phyloP scores from a whole-genome alignment of 768 basidiomycete genomes.

The Collybia sp. region DNA sequence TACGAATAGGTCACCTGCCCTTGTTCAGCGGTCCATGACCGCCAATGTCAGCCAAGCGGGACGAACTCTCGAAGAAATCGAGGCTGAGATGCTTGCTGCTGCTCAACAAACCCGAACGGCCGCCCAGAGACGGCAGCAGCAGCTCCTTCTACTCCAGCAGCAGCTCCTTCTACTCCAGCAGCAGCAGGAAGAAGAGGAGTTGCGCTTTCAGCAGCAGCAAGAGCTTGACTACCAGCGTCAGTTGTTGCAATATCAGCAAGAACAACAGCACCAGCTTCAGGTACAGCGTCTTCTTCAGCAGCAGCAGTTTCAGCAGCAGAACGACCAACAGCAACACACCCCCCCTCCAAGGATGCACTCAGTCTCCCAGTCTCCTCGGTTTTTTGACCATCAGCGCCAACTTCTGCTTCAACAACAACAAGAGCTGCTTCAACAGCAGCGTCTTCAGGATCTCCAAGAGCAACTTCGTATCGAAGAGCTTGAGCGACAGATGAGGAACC shows the following conservation, averaged over 20 bases:
- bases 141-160: conserved; percentile 26
- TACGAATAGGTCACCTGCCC: conserved; percentile 12
- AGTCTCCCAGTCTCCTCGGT: conserved; percentile 73
- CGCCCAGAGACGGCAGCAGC: conserved; percentile 27
- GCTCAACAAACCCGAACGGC: conserved; percentile 36
- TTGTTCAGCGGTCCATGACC: conserved; percentile 26
- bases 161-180: conserved; percentile 27
- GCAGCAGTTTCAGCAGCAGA: conserved; percentile 45
- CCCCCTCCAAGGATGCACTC: conserved; percentile 75
- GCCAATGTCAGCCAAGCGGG: conserved; percentile 29
- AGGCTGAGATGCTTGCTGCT: conserved; percentile 74
- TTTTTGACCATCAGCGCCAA: conserved; percentile 73
- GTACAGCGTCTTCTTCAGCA: conserved; percentile 41
- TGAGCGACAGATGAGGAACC: conserved; percentile 56
- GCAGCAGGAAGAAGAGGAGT: conserved; percentile 34
- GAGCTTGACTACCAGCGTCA: conserved; percentile 35
- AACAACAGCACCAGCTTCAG: conserved; percentile 47
- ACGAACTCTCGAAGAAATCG: conserved; percentile 77
- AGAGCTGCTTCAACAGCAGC: conserved; percentile 55
- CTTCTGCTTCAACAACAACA: conserved; percentile 66
- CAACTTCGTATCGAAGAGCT: conserved; percentile 62
- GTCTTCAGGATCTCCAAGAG: conserved; percentile 58
- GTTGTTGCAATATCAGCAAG: conserved; percentile 43
- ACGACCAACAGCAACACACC: conserved; percentile 43
- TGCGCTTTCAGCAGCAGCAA: conserved; percentile 26